Percentiles rank a stretch among this genome's conserved stretches.
phyloP scores from a whole-genome alignment of 139 green algal genomes.

The Gonium pectorale region DNA sequence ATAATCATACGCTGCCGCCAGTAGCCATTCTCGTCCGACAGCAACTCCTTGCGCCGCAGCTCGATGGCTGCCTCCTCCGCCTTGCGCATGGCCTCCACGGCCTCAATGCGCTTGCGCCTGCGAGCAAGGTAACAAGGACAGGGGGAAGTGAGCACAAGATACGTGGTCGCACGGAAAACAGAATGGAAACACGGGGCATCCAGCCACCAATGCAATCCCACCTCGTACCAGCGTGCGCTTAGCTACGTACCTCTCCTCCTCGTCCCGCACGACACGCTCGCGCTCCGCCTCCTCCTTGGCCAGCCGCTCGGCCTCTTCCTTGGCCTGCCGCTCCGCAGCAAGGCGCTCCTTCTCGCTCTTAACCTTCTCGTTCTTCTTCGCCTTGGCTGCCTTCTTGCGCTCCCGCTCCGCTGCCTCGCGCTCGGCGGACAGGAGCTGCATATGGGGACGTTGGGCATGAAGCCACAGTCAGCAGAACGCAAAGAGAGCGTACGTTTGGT shows the following conservation, averaged over 20 bases:
- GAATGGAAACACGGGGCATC: neutral
- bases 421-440: slow-evolving; percentile 56
- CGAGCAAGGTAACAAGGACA: neutral
- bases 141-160: too few species aligned
- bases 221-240: too few species aligned
- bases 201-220: too few species aligned
- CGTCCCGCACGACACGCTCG: slow-evolving; percentile 27
- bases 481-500: too few species aligned
- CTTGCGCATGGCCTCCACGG: slow-evolving; percentile 56
- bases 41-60: slow-evolving; percentile 75
- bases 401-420: slow-evolving; percentile 62
- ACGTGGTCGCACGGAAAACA: too few species aligned
- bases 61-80: slow-evolving; percentile 80
- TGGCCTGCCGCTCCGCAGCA: slow-evolving; percentile 57
- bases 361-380: slow-evolving; percentile 71
- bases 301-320: slow-evolving; percentile 50
- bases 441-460: too few species aligned
- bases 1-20: slow-evolving; percentile 81
- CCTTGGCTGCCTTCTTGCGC: slow-evolving; percentile 58
- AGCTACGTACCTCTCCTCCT: slow-evolving; percentile 41
- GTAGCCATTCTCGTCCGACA: slow-evolving; percentile 82
- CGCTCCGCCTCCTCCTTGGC: slow-evolving; percentile 56
- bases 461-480: too few species aligned
- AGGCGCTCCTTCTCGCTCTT: slow-evolving; percentile 73
- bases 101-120: slow-evolving; percentile 59